phyloP scores from a whole-genome alignment of 306 rosid genomes.

The Betula pendula region DNA sequence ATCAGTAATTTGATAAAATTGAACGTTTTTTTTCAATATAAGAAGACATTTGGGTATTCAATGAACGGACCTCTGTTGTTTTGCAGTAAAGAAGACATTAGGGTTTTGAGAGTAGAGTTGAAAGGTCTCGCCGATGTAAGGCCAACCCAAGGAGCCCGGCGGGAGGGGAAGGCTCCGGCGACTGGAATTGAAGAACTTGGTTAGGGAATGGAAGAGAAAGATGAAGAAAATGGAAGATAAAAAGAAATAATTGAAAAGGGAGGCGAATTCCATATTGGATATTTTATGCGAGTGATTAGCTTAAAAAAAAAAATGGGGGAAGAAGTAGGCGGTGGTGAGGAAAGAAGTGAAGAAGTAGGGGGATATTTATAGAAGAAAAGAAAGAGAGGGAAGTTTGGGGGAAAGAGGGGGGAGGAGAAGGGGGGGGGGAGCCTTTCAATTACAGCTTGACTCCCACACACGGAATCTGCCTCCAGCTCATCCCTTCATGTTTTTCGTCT shows the following conservation, averaged over 20 bases:
- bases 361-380: constrained; percentile 15
- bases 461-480: constrained; percentile 82
- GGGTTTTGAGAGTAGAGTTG: constrained; percentile 98
- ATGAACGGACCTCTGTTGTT: constrained; percentile 45
- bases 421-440: constrained; percentile 35
- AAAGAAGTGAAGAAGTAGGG: constrained; percentile 23
- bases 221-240: constrained; percentile 32
- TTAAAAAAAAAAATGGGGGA: too few species aligned
- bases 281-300: constrained; percentile 4
- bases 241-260: constrained; percentile 19
- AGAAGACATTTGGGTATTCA: too few species aligned
- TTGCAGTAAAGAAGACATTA: constrained; percentile 77
- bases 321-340: constrained; percentile 7
- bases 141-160: constrained; percentile 86
- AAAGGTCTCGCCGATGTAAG: constrained; percentile 86
- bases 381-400: constrained; percentile 20
- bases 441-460: constrained; percentile 66
- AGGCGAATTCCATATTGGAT: constrained; percentile 35
- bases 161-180: constrained; percentile 57
- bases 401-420: constrained; percentile 24
- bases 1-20: too few species aligned
- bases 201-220: constrained; percentile 27
- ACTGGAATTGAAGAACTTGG: constrained; percentile 35
- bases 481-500: constrained; percentile 22
- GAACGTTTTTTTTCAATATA: too few species aligned